phyloP scores from a whole-genome alignment of 192 early-diverging fungal species.

The Coemansia sp. region DNA sequence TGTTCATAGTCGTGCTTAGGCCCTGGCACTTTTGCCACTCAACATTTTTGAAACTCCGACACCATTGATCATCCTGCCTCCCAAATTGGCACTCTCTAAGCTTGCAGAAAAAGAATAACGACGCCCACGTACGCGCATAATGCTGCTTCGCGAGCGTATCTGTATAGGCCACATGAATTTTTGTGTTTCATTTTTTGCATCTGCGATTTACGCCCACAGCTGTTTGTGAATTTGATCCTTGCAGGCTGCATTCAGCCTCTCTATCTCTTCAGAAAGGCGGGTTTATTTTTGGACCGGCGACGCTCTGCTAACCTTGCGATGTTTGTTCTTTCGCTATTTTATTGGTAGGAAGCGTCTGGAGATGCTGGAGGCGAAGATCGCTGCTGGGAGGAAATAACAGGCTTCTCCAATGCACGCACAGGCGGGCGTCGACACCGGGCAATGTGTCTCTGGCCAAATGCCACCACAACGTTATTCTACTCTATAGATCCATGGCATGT shows the following conservation, averaged over 20 bases:
- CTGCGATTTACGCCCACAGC: slow-evolving; percentile 5
- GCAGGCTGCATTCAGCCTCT: background rate
- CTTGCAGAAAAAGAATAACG: slow-evolving; percentile 3
- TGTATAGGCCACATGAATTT: background rate
- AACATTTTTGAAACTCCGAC: slow-evolving; percentile 54
- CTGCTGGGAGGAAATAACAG: slow-evolving; percentile 15
- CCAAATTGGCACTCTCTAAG: slow-evolving; percentile 6
- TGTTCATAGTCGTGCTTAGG: background rate
- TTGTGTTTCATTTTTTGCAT: background rate
- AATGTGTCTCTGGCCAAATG: no score
- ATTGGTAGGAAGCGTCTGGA: slow-evolving; percentile 35
- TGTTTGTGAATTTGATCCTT: background rate
- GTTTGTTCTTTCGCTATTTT: background rate
- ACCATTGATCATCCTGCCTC: slow-evolving; percentile 16
- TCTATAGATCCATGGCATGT: background rate
- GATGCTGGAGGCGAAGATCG: slow-evolving; percentile 44
- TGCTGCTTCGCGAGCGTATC: background rate
- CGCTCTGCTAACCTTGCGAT: background rate
- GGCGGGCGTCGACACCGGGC: background rate
- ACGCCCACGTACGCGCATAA: background rate
- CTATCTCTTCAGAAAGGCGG: background rate
- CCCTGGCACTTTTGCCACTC: background rate
- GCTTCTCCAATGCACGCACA: slow-evolving; percentile 2
- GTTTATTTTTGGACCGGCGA: slow-evolving; percentile 5
- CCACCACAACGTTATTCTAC: background rate